Percentiles rank a stretch among this genome's conserved stretches.
phyloP scores from a whole-genome alignment of 2,329 filamentous ascomycete genomes.

The Aspergillus calidoustus region DNA sequence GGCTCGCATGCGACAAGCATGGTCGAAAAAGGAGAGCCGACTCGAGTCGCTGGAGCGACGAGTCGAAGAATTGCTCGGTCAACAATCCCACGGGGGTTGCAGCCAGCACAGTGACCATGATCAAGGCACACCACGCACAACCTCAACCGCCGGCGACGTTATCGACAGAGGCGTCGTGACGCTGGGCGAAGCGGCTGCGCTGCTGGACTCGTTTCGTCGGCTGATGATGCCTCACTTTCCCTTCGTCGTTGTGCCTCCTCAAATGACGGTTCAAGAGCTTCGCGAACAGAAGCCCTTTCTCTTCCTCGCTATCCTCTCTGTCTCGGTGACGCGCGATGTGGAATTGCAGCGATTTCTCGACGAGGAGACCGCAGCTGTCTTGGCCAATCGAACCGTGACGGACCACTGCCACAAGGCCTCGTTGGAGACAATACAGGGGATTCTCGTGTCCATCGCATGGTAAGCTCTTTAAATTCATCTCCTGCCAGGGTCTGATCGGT shows the following conservation, averaged over 20 bases:
- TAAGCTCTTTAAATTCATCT: slow-evolving; percentile 17
- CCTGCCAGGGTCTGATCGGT: slow-evolving; percentile 8
- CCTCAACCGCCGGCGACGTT: slow-evolving; percentile 20
- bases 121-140: not conserved
- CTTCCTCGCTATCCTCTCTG: slow-evolving; percentile 39
- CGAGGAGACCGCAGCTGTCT: slow-evolving; percentile 34
- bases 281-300: slow-evolving; percentile 39
- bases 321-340: slow-evolving; percentile 39
- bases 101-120: not conserved
- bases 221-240: slow-evolving; percentile 45
- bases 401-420: slow-evolving; percentile 32
- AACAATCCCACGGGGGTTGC: not conserved
- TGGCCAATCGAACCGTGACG: slow-evolving; percentile 38
- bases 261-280: slow-evolving; percentile 31
- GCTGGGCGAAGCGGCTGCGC: slow-evolving; percentile 25
- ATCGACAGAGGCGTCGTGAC: slow-evolving; percentile 24
- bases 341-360: slow-evolving; percentile 39
- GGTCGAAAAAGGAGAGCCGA: slow-evolving; percentile 18
- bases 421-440: slow-evolving; percentile 47
- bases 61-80: slow-evolving; percentile 18
- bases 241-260: slow-evolving; percentile 38
- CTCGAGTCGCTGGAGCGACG: slow-evolving; percentile 18
- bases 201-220: slow-evolving; percentile 38
- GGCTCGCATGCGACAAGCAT: slow-evolving; percentile 18
- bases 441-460: slow-evolving; percentile 45